These are phyloP conservation scores for Laguncularia racemosa DNA, from an alignment of 345 rosid species.

Conservation along the genomic window DNA sequence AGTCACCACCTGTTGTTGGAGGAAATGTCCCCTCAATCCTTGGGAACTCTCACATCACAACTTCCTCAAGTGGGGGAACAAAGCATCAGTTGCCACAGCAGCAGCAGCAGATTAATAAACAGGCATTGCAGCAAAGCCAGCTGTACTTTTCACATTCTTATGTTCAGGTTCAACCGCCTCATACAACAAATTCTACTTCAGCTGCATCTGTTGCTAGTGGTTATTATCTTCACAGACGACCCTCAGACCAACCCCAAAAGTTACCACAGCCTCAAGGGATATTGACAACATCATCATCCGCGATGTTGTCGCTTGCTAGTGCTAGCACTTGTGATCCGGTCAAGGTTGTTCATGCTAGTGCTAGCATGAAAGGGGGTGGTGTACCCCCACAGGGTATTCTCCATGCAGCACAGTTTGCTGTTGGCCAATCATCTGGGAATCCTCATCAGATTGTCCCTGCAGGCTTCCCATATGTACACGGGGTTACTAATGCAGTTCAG, in stretches of 20 bases:
- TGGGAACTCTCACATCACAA: slow-evolving; percentile 48
- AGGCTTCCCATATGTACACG: slow-evolving; percentile 54
- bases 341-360: slow-evolving; percentile 48
- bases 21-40: slow-evolving; percentile 55
- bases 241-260: slow-evolving; percentile 36
- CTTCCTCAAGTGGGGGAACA: slow-evolving; percentile 38
- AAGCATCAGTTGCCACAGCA: slow-evolving; percentile 51
- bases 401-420: slow-evolving; percentile 36
- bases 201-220: slow-evolving; percentile 32
- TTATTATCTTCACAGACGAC: slow-evolving; percentile 62
- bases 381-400: slow-evolving; percentile 35
- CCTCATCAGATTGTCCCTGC: slow-evolving; percentile 48
- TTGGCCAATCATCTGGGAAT: slow-evolving; percentile 45
- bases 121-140: slow-evolving; percentile 49
- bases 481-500: slow-evolving; percentile 55
- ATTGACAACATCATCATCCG: slow-evolving; percentile 33
- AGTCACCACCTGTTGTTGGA: slow-evolving; percentile 55
- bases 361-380: slow-evolving; percentile 67
- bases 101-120: slow-evolving; percentile 46
- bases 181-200: slow-evolving; percentile 26
- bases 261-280: slow-evolving; percentile 41
- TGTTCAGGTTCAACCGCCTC: slow-evolving; percentile 54
- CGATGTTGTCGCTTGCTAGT: slow-evolving; percentile 37
- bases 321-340: slow-evolving; percentile 57
- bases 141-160: slow-evolving; percentile 45